phyloP scores from a whole-genome alignment of 495 filamentous ascomycete genomes.

The Terfezia boudieri region DNA sequence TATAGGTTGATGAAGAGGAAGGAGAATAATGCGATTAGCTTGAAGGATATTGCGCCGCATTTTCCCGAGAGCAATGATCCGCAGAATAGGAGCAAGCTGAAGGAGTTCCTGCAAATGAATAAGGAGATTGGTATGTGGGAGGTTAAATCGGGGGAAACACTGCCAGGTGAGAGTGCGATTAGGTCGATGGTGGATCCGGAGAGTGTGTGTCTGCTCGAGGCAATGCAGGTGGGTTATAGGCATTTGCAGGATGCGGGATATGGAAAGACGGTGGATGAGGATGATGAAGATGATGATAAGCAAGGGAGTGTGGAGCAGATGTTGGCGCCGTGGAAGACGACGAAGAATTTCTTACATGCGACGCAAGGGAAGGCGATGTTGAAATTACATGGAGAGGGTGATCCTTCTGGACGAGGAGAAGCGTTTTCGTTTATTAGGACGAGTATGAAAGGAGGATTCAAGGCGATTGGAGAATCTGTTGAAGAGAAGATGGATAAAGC shows the following conservation, averaged over 20 bases:
- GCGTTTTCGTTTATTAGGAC: conserved; percentile 91
- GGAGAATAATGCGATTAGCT: conserved; percentile 39
- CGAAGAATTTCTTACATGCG: conserved; percentile 83
- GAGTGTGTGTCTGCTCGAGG: conserved; percentile 78
- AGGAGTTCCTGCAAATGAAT: conserved; percentile 79
- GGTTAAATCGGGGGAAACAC: conserved; percentile 41
- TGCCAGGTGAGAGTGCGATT: conserved; percentile 56
- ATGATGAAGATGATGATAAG: conserved; percentile 33
- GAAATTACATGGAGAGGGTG: conserved; percentile 74
- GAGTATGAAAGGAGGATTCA: conserved; percentile 96
- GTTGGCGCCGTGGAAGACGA: conserved; percentile 85
- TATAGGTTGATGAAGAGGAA: conserved; percentile 64
- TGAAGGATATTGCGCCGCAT: conserved; percentile 65
- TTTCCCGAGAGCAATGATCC: conserved; percentile 79
- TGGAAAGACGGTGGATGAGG: conserved; percentile 46
- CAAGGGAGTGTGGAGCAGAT: conserved; percentile 57
- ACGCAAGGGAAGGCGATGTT: conserved; percentile 95
- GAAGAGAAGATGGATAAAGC: conserved; percentile 66
- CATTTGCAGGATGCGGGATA: conserved; percentile 67
- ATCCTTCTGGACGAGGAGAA: conserved; percentile 82
- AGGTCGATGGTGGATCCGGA: conserved; percentile 79
- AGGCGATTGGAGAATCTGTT: conserved; percentile 69
- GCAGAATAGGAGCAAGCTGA: conserved; percentile 86
- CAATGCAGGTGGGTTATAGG: conserved; percentile 84
- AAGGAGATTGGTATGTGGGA: conserved; percentile 71